Evolutionary conservation across 1,284 basidiomycete genomes (phyloP), one percentile per base, ranked within the genome.

Genomic region (Ganoderma multipileum): DNA sequence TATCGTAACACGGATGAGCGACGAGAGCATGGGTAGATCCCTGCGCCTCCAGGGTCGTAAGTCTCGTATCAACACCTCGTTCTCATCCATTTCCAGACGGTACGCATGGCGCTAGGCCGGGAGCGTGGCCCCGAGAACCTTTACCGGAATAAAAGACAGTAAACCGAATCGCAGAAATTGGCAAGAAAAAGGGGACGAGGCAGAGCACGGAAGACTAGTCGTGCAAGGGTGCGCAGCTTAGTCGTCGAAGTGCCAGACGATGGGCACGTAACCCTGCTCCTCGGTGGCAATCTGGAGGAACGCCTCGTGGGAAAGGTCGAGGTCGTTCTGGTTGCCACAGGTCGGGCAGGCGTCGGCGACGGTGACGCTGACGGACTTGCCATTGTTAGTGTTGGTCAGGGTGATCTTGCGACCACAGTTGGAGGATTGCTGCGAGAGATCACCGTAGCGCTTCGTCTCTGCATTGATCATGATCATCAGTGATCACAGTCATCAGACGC

Each of bases 271-370:
- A 67, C 95, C 95, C 44, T 87, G 81, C 9, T 76, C 79, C 64
- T 85, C 78, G 26, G 79, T 74, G 42, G 87, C 90, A 66, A 97
- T 87, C 20, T 78, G 74, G 57, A 83, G 67, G 86, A 98, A 98
- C 33, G 94, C 91, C 62, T 77, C 89, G n/a, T 78, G 72, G 16
- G 94, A 95, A 68, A 98, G 86, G 79, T 98, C 96, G 76, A 98
- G 89, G 26, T 89, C 91, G 78, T 91, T 83, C 42, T 65, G 63
- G 70, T 86, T 86, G 0, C 74, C 42, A 83, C 96, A 98, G 9
- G 89, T 90, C n/a, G 95, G 95, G 86, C 96, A 97, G 30, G 85
- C 89, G 76, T 97, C 95, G 18, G 86, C 91, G 74, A 96, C 84
- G 28, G 83, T 85, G 67, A 90, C 95, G 2, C 80, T 83, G 70